Percentiles rank a stretch among this genome's conserved stretches.
Conservation (phyloP, 257 asterid species). For the Solanum paucissectum region DNA sequence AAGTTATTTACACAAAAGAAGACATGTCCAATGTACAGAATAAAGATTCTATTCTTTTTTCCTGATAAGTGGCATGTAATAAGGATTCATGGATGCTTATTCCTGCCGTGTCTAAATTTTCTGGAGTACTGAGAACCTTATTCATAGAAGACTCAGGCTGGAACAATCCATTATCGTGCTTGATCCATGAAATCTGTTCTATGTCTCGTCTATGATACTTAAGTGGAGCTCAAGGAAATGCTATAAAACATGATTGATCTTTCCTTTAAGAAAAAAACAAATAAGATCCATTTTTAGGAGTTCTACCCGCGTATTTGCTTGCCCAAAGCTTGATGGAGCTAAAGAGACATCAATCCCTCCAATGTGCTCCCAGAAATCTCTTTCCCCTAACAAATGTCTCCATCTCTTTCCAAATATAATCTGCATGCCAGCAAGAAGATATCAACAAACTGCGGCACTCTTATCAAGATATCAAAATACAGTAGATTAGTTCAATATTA, state of each 20-base stretch:
- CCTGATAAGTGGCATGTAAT: not conserved
- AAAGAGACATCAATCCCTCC: slow-evolving; percentile 91
- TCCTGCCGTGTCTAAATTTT: not conserved
- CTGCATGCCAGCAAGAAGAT: slow-evolving; percentile 29
- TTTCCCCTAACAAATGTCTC: slow-evolving; percentile 86
- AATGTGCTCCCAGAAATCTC: slow-evolving; percentile 94
- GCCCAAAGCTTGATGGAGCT: slow-evolving; percentile 88
- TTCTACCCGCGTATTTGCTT: slow-evolving; percentile 85
- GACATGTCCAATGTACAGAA: not conserved
- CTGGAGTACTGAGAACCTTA: not conserved
- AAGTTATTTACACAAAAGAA: not conserved
- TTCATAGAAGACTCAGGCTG: not conserved
- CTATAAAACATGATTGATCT: not conserved
- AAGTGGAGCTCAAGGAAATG: not conserved
- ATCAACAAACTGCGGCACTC: not conserved
- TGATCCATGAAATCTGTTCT: not conserved
- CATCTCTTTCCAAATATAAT: slow-evolving; percentile 85
- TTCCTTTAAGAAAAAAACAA: not conserved
- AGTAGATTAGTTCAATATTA: not conserved
- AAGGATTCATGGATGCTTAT: not conserved
- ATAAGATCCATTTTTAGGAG: not conserved
- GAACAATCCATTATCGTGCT: not conserved
- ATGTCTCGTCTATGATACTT: not conserved
- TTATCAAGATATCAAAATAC: not conserved
- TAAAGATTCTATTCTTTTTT: not conserved